Evolutionary conservation across 1,284 basidiomycete genomes (phyloP).

Genomic region (Trichosporon sp.): DNA sequence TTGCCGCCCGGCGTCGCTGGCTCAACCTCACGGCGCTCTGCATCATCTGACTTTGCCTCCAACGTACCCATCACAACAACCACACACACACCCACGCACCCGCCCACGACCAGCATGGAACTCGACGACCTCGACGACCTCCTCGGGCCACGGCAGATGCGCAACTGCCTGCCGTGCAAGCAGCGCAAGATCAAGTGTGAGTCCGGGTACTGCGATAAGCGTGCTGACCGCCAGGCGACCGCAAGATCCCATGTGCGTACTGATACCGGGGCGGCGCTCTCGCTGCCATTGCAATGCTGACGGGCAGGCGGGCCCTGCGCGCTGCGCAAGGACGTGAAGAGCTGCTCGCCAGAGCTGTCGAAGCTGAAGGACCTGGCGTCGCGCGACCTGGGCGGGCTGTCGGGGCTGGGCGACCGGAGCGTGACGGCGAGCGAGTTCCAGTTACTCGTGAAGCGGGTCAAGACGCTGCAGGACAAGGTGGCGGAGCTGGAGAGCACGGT

Average conservation of each 20-base stretch:
- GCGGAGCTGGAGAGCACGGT: slow-evolving; percentile 10
- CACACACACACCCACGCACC: too few relatives aligned
- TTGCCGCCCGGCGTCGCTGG: not conserved
- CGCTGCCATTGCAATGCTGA: too few relatives aligned
- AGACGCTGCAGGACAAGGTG: slow-evolving; percentile 8
- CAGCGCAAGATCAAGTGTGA: slow-evolving; percentile 25
- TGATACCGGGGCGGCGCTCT: not conserved
- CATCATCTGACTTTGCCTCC: not conserved
- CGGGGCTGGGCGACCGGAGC: not conserved
- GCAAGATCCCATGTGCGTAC: slow-evolving; percentile 20
- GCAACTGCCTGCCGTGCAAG: slow-evolving; percentile 26
- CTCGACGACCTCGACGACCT: slow-evolving; percentile 13
- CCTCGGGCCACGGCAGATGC: slow-evolving; percentile 20
- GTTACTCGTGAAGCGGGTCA: slow-evolving; percentile 6
- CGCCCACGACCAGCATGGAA: slow-evolving; percentile 20
- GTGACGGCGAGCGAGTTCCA: slow-evolving; percentile 15
- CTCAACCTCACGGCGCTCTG: too few relatives aligned
- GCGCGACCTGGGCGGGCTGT: not conserved
- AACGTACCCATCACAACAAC: not conserved
- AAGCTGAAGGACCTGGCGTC: slow-evolving; percentile 10
- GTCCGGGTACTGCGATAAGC: not conserved
- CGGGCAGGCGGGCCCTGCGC: slow-evolving; percentile 20
- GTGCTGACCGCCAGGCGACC: slow-evolving; percentile 18
- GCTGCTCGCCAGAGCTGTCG: slow-evolving; percentile 14
- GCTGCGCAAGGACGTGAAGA: slow-evolving; percentile 19